Evolutionary conservation across 805 yeast genomes (phyloP).

Genomic region (Torulaspora quercuum): DNA sequence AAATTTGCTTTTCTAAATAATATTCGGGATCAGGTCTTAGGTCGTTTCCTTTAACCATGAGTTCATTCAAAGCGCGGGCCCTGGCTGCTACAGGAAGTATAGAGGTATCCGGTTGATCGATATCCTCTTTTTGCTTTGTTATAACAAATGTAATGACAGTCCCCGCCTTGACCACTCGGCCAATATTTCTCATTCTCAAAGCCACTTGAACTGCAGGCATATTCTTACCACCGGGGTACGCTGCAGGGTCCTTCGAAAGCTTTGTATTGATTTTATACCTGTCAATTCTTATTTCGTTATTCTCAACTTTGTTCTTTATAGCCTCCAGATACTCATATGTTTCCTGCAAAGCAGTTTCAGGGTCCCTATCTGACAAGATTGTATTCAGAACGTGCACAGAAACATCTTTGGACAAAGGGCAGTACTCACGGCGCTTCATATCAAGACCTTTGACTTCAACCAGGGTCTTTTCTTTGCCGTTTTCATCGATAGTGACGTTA

Average conservation of each 20-base stretch:
- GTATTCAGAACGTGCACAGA: conserved; percentile 72
- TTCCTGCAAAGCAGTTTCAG: conserved; percentile 68
- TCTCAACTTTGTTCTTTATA: conserved; percentile 53
- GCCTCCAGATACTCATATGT: conserved; percentile 69
- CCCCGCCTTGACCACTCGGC: conserved; percentile 84
- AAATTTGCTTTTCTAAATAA: conserved; percentile 83
- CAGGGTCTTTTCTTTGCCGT: conserved; percentile 53
- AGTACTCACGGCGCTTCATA: conserved; percentile 94
- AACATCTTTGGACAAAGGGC: conserved; percentile 86
- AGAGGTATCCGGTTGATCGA: conserved; percentile 9
- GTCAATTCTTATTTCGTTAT: conserved; percentile 58
- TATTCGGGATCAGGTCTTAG: conserved; percentile 70
- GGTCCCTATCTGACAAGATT: conserved; percentile 67
- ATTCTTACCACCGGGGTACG: conserved; percentile 74
- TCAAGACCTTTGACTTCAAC: conserved; percentile 95
- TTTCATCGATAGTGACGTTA: conserved; percentile 50
- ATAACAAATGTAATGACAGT: conserved; percentile 86
- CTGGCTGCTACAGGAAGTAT: conserved; percentile 60
- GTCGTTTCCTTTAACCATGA: conserved; percentile 48
- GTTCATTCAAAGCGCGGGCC: conserved; percentile 78
- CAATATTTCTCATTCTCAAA: conserved; percentile 68
- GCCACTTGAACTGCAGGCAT: conserved; percentile 94
- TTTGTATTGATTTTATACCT: conserved; percentile 80
- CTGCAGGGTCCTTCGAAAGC: conserved; percentile 81
- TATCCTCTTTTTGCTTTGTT: conserved; percentile 43